Evolutionary conservation across 169 alveolate species (phyloP).

Genomic region (Perkinsus chesapeaki): DNA sequence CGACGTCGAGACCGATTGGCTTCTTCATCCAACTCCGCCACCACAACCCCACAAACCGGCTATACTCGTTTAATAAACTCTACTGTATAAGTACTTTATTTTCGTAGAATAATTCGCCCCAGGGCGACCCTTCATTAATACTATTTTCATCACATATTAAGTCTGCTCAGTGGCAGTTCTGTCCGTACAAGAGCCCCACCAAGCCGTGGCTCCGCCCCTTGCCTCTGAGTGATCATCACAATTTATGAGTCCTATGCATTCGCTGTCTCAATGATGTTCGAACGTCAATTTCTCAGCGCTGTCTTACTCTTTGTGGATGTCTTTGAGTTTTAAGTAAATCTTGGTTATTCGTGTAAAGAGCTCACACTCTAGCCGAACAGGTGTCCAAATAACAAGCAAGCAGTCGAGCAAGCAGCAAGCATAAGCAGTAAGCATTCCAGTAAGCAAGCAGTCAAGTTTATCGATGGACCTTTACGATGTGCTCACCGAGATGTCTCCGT

Average conservation of each 20-base stretch:
- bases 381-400: too few species aligned
- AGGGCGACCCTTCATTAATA: too few species aligned
- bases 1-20: background rate
- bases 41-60: background rate
- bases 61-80: background rate
- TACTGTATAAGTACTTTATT: background rate
- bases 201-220: too few species aligned
- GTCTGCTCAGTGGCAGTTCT: background rate
- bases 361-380: too few species aligned
- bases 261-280: background rate
- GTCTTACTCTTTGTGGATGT: background rate
- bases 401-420: too few species aligned
- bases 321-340: background rate
- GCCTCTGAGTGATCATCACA: background rate
- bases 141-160: background rate
- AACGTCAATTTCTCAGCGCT: background rate
- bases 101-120: background rate
- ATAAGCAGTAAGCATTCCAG: too few species aligned
- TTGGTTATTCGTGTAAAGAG: too few species aligned
- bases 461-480: too few species aligned
- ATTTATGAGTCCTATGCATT: background rate
- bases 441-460: too few species aligned
- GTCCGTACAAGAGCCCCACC: too few species aligned
- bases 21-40: background rate
- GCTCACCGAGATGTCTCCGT: too few species aligned